Evolutionary conservation across 116 monocot genomes (phyloP).

Genomic region (Cymodocea nodosa): DNA sequence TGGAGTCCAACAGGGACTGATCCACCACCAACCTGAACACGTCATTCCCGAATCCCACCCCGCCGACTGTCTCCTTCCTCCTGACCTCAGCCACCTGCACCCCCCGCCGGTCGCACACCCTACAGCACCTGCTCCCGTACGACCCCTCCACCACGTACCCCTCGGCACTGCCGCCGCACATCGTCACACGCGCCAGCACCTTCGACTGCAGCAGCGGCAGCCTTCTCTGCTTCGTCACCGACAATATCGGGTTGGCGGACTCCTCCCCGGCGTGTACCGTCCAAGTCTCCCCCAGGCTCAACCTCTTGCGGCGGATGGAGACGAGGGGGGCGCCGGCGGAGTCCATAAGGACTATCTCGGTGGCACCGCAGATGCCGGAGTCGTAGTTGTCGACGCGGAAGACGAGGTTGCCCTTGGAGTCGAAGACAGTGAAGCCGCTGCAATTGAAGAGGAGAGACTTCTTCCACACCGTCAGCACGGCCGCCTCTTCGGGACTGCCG

Average conservation of each 20-base stretch:
- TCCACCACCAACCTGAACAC: constrained; percentile 50
- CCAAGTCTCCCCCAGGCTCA: constrained; percentile 53
- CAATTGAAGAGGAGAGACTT: constrained; percentile 52
- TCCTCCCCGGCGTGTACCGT: constrained; percentile 60
- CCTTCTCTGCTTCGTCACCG: constrained; percentile 31
- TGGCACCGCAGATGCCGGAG: not conserved
- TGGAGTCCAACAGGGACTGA: constrained; percentile 28
- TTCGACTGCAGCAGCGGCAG: constrained; percentile 23
- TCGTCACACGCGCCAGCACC: constrained; percentile 34
- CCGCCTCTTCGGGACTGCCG: not conserved
- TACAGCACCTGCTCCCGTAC: constrained; percentile 45
- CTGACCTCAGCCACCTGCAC: constrained; percentile 54
- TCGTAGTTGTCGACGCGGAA: constrained; percentile 48
- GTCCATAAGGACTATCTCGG: constrained; percentile 52
- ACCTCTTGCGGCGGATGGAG: constrained; percentile 39
- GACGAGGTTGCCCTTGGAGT: constrained; percentile 26
- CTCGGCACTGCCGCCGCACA: not conserved
- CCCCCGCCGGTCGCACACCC: constrained; percentile 26
- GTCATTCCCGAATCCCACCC: constrained; percentile 36
- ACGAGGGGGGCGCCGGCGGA: constrained; percentile 30
- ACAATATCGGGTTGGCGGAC: constrained; percentile 28
- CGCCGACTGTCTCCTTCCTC: constrained; percentile 33
- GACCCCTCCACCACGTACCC: constrained; percentile 69
- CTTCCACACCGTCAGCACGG: constrained; percentile 29
- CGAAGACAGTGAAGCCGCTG: constrained; percentile 41